phyloP scores from a whole-genome alignment of 345 rosid genomes.

The Populus deltoides region DNA sequence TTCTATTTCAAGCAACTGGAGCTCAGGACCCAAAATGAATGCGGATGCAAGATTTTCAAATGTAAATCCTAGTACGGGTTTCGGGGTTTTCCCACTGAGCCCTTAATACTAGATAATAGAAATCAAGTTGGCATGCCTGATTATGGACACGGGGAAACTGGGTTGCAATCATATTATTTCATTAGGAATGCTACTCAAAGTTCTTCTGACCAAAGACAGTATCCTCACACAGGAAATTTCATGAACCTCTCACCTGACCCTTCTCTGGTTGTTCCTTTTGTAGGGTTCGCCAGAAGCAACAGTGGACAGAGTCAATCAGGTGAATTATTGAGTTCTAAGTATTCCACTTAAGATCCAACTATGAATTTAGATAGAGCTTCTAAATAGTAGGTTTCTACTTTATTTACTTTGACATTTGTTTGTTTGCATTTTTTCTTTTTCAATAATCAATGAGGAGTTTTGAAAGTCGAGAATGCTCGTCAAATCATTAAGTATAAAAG shows the following conservation, averaged over 20 bases:
- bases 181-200: constrained; percentile 6
- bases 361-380: neutral
- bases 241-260: constrained; percentile 1
- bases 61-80: constrained; percentile 6
- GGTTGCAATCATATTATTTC: constrained; percentile 16
- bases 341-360: neutral
- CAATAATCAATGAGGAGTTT: neutral
- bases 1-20: constrained; percentile 3
- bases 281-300: constrained; percentile 4
- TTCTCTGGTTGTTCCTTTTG: constrained; percentile 1
- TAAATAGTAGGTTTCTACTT: neutral
- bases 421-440: neutral
- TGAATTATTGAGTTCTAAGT: constrained; percentile 8
- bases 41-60: neutral
- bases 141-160: constrained; percentile 8
- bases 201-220: constrained; percentile 21
- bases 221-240: constrained; percentile 3
- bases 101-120: constrained; percentile 8
- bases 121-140: constrained; percentile 9
- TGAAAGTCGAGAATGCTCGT: neutral
- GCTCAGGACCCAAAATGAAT: constrained; percentile 5
- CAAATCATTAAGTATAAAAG: neutral
- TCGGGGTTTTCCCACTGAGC: constrained; percentile 9
- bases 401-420: neutral
- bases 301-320: constrained; percentile 21